These are phyloP conservation scores for Rugosomyces carneus DNA, from an alignment of 1,284 basidiomycete genomes.

Conservation along the genomic window DNA sequence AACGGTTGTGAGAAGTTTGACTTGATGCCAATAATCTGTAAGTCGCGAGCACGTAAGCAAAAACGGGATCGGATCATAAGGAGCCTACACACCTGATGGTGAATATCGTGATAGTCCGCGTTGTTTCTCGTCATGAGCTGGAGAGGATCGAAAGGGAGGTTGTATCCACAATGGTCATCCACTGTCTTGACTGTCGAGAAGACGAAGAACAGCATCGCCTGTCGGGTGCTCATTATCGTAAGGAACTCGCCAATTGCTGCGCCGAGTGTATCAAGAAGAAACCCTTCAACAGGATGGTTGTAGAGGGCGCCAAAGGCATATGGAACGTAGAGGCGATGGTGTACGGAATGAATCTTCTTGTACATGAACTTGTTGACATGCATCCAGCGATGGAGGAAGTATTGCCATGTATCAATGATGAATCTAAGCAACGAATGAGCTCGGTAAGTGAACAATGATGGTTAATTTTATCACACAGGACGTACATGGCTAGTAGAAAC, in stretches of 20 bases:
- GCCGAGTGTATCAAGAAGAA: slow-evolving; percentile 85
- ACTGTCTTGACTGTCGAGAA: slow-evolving; percentile 92
- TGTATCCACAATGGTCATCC: slow-evolving; percentile 96
- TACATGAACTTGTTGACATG: slow-evolving; percentile 91
- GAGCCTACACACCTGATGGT: slow-evolving; percentile 69
- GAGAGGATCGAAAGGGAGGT: slow-evolving; percentile 83
- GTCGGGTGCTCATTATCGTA: slow-evolving; percentile 73
- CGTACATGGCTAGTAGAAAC: slow-evolving; percentile 82
- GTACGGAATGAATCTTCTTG: slow-evolving; percentile 88
- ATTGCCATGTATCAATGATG: slow-evolving; percentile 97
- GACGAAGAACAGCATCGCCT: slow-evolving; percentile 81
- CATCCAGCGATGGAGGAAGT: slow-evolving; percentile 90
- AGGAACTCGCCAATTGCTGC: slow-evolving; percentile 72
- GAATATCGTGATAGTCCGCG: slow-evolving; percentile 97
- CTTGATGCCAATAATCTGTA: slow-evolving; percentile 85
- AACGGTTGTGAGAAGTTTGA: slow-evolving; percentile 96
- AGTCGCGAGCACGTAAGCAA: neutral
- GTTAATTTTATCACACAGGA: slow-evolving; percentile 17
- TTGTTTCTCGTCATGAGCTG: slow-evolving; percentile 90
- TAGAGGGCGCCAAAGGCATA: slow-evolving; percentile 97
- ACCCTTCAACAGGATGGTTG: slow-evolving; percentile 95
- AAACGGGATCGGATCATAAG: neutral
- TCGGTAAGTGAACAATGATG: neutral
- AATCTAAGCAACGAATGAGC: slow-evolving; percentile 49
- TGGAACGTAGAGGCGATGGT: slow-evolving; percentile 95